phyloP scores from a whole-genome alignment of 208 protist species.

The Wallacemonas sp. region DNA sequence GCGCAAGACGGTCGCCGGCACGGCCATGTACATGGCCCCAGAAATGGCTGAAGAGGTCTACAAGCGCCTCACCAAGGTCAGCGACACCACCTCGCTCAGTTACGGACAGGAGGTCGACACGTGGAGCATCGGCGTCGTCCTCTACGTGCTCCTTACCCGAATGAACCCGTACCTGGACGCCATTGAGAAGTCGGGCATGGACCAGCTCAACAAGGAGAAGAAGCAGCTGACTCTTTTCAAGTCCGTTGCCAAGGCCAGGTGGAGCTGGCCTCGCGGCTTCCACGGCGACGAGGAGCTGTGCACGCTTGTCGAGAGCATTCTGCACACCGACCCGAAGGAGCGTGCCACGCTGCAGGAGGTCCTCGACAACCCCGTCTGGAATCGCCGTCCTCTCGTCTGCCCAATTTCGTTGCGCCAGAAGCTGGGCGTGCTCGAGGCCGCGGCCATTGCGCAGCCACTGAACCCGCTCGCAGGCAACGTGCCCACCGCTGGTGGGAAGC shows the following conservation, averaged over 20 bases:
- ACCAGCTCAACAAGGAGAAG: slow-evolving; percentile 65
- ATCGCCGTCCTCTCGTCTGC: slow-evolving; percentile 75
- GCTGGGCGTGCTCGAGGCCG: slow-evolving; percentile 64
- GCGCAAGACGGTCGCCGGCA: slow-evolving; percentile 88
- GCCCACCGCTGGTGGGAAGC: neutral
- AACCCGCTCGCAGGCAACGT: slow-evolving; percentile 55
- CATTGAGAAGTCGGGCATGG: slow-evolving; percentile 54
- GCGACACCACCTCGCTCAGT: slow-evolving; percentile 48
- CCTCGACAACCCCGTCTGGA: slow-evolving; percentile 80
- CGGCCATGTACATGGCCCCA: slow-evolving; percentile 92
- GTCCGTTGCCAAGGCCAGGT: slow-evolving; percentile 69
- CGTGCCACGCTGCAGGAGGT: slow-evolving; percentile 75
- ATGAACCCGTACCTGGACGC: slow-evolving; percentile 86
- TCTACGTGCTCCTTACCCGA: slow-evolving; percentile 85
- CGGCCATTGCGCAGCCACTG: slow-evolving; percentile 26
- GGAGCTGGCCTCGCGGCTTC: slow-evolving; percentile 79
- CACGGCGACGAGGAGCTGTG: slow-evolving; percentile 60
- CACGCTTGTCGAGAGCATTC: slow-evolving; percentile 64
- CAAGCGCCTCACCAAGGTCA: slow-evolving; percentile 73
- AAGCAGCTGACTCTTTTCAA: slow-evolving; percentile 76
- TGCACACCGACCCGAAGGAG: slow-evolving; percentile 46
- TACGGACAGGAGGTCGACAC: slow-evolving; percentile 90
- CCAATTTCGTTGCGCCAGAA: slow-evolving; percentile 80
- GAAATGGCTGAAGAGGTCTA: slow-evolving; percentile 88
- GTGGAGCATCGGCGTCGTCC: slow-evolving; percentile 89